Conservation (phyloP, 768 basidiomycete species). For the Suillus subluteus region DNA sequence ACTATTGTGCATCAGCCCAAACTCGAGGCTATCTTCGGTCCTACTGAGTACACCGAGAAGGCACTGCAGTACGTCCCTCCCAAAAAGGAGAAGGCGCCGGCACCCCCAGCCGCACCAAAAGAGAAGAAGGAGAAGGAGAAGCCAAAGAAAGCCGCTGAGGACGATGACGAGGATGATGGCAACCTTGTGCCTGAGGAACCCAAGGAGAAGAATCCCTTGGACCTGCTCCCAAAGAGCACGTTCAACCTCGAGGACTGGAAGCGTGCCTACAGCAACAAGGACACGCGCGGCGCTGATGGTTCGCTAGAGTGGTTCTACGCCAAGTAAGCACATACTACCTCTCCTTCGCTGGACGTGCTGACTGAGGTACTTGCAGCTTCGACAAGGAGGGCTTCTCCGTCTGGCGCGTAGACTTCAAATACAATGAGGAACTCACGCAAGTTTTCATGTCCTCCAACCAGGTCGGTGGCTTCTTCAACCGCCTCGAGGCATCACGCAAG, state of each 20-base stretch:
- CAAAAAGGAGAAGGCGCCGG: constrained; percentile 62
- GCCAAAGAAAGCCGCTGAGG: constrained; percentile 55
- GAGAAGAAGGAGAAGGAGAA: constrained; percentile 72
- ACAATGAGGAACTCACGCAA: constrained; percentile 90
- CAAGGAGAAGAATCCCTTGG: constrained; percentile 94
- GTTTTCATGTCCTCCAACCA: constrained; percentile 96
- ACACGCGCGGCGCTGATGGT: constrained; percentile 84
- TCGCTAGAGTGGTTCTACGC: constrained; percentile 96
- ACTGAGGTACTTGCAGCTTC: constrained; percentile 52
- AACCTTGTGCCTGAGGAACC: constrained; percentile 76
- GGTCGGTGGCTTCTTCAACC: constrained; percentile 95
- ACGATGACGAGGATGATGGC: constrained; percentile 76
- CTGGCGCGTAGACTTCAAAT: constrained; percentile 96
- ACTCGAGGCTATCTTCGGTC: constrained; percentile 68
- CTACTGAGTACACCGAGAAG: constrained; percentile 67
- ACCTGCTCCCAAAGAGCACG: constrained; percentile 83
- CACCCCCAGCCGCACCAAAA: constrained; percentile 46
- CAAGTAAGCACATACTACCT: constrained; percentile 57
- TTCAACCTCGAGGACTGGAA: constrained; percentile 98
- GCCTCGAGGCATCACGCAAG: constrained; percentile 95
- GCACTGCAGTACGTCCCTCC: constrained; percentile 72
- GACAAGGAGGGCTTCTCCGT: constrained; percentile 88
- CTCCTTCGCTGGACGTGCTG: constrained; percentile 5
- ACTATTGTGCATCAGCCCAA: constrained; percentile 86
- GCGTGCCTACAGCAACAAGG: constrained; percentile 96